phyloP scores from a whole-genome alignment of 2,329 filamentous ascomycete species.

The Biscogniauxia marginata region DNA sequence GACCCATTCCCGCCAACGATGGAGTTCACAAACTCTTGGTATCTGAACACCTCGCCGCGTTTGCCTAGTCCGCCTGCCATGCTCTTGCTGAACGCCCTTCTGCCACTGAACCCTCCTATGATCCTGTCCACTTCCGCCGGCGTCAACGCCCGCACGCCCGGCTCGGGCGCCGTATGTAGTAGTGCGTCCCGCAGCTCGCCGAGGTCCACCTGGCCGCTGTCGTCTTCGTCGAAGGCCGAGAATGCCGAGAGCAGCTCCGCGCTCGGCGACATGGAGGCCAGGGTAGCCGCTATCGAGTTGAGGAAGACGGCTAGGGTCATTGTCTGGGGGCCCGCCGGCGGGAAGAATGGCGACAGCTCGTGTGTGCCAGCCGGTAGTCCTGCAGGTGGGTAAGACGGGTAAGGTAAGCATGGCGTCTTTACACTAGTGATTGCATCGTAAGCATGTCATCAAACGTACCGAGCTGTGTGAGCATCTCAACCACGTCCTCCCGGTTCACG shows the following conservation, averaged over 20 bases:
- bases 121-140: conserved; percentile 80
- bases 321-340: conserved; percentile 65
- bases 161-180: conserved; percentile 76
- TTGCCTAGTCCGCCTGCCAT: conserved; percentile 35
- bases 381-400: conserved; percentile 30
- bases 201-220: conserved; percentile 88
- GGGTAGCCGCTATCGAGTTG: conserved; percentile 72
- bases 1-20: conserved; percentile 53
- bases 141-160: conserved; percentile 63
- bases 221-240: conserved; percentile 92
- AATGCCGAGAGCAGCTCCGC: conserved; percentile 86
- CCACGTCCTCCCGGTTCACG: conserved; percentile 79
- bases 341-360: conserved; percentile 80
- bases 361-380: conserved; percentile 71
- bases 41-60: conserved; percentile 86
- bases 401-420: neutral
- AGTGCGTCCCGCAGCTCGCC: conserved; percentile 79
- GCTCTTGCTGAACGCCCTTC: conserved; percentile 75
- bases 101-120: conserved; percentile 80
- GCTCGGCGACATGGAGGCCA: conserved; percentile 72
- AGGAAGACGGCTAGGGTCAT: conserved; percentile 85
- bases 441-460: conserved; percentile 60
- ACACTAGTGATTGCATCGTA: too few relatives aligned
- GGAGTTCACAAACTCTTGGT: conserved; percentile 84
- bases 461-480: conserved; percentile 82